Conservation (phyloP, 2,329 filamentous ascomycete species). For the Xylaria sp. region DNA sequence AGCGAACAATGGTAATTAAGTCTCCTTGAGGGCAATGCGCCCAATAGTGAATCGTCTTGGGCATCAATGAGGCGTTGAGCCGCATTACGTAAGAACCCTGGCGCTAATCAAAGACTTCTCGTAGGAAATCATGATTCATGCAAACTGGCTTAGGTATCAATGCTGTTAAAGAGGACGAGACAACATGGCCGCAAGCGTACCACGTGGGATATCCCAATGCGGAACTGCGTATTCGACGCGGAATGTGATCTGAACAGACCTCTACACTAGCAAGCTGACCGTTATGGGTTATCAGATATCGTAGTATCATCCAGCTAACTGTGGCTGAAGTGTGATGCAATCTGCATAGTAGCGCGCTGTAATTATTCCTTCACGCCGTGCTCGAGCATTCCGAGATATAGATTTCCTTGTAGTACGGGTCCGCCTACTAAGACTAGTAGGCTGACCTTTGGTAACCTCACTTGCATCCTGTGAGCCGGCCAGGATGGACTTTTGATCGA, state of each 20-base stretch:
- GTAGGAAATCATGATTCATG: conserved; percentile 15
- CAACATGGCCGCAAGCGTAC: not conserved
- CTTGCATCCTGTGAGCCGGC: not conserved
- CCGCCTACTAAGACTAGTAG: not conserved
- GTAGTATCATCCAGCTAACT: not conserved
- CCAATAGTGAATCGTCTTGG: not conserved
- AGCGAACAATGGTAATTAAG: not conserved
- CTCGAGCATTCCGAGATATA: not conserved
- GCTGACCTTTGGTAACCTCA: not conserved
- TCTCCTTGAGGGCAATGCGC: conserved; percentile 3
- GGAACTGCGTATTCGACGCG: not conserved
- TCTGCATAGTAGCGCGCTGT: not conserved
- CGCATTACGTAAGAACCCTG: not conserved
- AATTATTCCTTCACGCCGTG: not conserved
- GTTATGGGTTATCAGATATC: not conserved
- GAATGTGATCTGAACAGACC: not conserved
- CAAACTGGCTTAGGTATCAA: not conserved
- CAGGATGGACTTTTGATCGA: not conserved
- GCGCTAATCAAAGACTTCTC: not conserved
- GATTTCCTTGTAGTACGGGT: not conserved
- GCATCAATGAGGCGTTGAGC: not conserved
- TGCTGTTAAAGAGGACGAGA: not conserved
- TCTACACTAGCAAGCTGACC: not conserved
- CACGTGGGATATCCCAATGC: not conserved
- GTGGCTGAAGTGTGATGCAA: not conserved